Percentiles rank a stretch among this genome's conserved stretches.
phyloP scores from a whole-genome alignment of 2,329 filamentous ascomycete species.

The Cyclaneusma minus region DNA sequence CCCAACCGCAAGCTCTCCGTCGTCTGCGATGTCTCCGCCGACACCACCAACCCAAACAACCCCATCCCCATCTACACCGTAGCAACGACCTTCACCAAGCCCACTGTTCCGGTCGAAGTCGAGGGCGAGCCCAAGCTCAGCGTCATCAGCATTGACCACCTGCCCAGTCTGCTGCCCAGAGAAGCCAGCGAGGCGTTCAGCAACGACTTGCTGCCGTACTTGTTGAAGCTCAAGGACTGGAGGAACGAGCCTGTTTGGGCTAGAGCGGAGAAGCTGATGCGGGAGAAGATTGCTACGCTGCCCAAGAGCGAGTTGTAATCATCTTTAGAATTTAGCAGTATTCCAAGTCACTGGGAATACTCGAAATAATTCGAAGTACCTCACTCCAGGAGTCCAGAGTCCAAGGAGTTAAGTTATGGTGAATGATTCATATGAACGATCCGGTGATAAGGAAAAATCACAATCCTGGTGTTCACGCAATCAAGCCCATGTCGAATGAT shows the following conservation, averaged over 20 bases:
- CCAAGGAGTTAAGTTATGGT: no score
- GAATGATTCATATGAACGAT: no score
- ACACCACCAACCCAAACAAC: conserved; percentile 53
- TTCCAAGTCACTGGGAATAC: no score
- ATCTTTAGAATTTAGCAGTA: no score
- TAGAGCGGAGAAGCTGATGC: conserved; percentile 69
- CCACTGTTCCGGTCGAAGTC: conserved; percentile 62
- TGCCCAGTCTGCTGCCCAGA: conserved; percentile 68
- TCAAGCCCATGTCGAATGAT: no score
- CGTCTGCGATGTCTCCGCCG: conserved; percentile 65
- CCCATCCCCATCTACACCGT: conserved; percentile 68
- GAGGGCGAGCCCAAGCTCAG: conserved; percentile 40
- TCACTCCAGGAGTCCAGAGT: no score
- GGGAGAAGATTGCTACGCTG: conserved; percentile 62
- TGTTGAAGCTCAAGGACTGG: conserved; percentile 66
- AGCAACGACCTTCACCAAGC: conserved; percentile 75
- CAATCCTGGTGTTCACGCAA: no score
- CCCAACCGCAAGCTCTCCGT: conserved; percentile 61
- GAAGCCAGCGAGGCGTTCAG: conserved; percentile 82
- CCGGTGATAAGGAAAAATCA: no score
- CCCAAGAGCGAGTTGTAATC: conserved; percentile 25
- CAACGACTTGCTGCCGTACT: conserved; percentile 57
- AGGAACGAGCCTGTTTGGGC: conserved; percentile 64
- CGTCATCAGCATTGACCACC: conserved; percentile 79
- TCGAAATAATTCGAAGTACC: no score